Base-by-base conservation (phyloP, 2,329 filamentous ascomycete genomes). In the Botryotinia narcissicola region DNA sequence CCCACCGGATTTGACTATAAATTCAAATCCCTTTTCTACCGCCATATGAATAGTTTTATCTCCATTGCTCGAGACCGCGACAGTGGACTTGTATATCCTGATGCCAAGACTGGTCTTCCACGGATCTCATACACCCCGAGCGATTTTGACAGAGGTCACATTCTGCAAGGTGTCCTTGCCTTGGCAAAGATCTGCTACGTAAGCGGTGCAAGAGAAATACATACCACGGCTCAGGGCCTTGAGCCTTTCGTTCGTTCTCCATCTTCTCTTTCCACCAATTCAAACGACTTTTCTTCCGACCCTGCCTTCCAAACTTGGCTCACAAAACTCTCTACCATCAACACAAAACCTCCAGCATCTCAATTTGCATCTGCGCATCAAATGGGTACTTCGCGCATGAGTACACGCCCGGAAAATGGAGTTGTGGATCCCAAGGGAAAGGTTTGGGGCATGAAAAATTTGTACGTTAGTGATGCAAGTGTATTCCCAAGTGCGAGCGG, bases 361-460 rank as follows among this genome's bases (percentile, higher is more conserved):
- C 83, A 67, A n/a, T 93, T 89, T 78, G 83, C 85, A 44, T 92
- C 89, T n/a, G 93, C 92, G 29, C 93, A 95, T 82, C 93, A 95
- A 83, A 95, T 95, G 92, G 91, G 92, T 35, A 89, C 89, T 16
- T 93, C 91, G 78, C 85, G 91, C 4, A 95, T 95, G 93, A 89
- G 89, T 62, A 81, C 75, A 12, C 62, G 68, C 5, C 81, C 82
- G 72, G 81, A 82, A 44, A 83, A 83, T 57, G 89, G 89, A 42
- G 89, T 90, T 20, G 90, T 91, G 3, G 87, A 91, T 78, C 80
- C 83, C 5, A 83, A 81, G 74, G 89, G 90, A 3, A 84, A 81
- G 75, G 88, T 93, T 10, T 95, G 91, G 91, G 91, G 88, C 1
- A 86, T 84, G 0, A 83, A 89, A 77, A 87, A 87, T 0, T 79